Evolutionary conservation across 2,329 filamentous ascomycete genomes (phyloP), one percentile per base, ranked within the genome.

Genomic region (Corynespora cassiicola): DNA sequence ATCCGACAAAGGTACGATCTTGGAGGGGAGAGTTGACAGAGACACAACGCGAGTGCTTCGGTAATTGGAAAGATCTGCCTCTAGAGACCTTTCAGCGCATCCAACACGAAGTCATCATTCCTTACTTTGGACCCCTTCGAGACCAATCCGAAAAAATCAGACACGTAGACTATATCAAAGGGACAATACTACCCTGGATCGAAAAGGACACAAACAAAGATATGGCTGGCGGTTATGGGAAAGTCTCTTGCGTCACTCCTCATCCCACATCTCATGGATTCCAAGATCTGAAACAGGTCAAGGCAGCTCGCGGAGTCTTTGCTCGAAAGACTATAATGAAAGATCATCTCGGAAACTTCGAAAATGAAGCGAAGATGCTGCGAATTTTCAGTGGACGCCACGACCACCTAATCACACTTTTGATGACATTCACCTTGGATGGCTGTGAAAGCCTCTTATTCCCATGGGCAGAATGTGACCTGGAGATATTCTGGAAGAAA

Each of bases 331-430:
- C n/a, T 7, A 41, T 36, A n/a, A 36, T 10, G 2, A 20, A 29
- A 15, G 35, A 39, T 12, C 10, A 32, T 5, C 28, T 30, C 6
- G 24, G 11, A 16, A 21, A 44, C 20, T 39, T 44, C 26, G 30
- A 38, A 25, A 39, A 35, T 8, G 41, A 45, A 29, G 8, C 18
- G 4, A 26, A 36, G 11, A 45, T 45, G 41, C 31, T 44, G 19
- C 31, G 22, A 18, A 10, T 24, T 5, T 39, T 44, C 36, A 44
- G 35, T 21, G 35, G 30, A 6, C 14, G 26, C 3, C 40, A 44
- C 26, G 35, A 44, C 12, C 40, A 44, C 31, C 18, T 44, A 4
- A 25, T 39, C 21, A 44, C 11, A 11, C 35, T 44, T 9, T 24
- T 44, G 29, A 44, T 44, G 40, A 16, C 40, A 10, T 44, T 18